Evolutionary conservation across 192 early-diverging fungal genomes (phyloP), one percentile per base, ranked within the genome.

Genomic region (Entomortierella beljakovae): DNA sequence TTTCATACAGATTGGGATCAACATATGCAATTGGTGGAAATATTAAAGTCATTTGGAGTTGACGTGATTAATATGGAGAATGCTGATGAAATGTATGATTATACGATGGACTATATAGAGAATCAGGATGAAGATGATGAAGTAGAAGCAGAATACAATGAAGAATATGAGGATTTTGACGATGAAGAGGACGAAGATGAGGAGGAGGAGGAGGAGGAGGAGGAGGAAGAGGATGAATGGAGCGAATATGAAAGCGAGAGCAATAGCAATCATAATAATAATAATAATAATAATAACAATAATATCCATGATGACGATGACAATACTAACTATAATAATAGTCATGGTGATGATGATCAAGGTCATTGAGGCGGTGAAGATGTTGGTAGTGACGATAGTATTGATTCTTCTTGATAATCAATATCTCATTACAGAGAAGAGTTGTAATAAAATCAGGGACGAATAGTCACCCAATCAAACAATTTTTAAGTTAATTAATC

Each of bases 141-240:
- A 0, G 29, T 31, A 8, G 54, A 51, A 8, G 56, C 38, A 18
- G 61, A 57, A 13, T 40, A 72, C 31, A 60, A 49, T 1, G 2
- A 49, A 29, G 52, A 57, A 2, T 37, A 69, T 13, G 67, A 26
- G n/a, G 43, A 59, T n/a, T 20, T 26, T 32, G 38, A 68, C 4
- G 46, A 57, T 2, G 31, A 26, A 4, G 57, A 63, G 0, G 35
- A 61, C 7, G 49, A 55, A 0, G 28, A 58, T 9, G 37, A 37
- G 2, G 37, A 55, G 33, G 64, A 75, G 42, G 40, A 59, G 4
- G 34, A 58, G 1, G 55, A 63, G 15, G 54, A 57, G 23, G 62
- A 42, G 7, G 70, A 64, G 11, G 37, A 72, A 23, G 71, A 49
- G 38, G 62, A 40, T 59, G 46, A 56, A 42, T 26, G 31, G 15